Evolutionary conservation across 1,284 basidiomycete genomes (phyloP), one percentile per base, ranked within the genome.

Genomic region (Omphalotus olearius): DNA sequence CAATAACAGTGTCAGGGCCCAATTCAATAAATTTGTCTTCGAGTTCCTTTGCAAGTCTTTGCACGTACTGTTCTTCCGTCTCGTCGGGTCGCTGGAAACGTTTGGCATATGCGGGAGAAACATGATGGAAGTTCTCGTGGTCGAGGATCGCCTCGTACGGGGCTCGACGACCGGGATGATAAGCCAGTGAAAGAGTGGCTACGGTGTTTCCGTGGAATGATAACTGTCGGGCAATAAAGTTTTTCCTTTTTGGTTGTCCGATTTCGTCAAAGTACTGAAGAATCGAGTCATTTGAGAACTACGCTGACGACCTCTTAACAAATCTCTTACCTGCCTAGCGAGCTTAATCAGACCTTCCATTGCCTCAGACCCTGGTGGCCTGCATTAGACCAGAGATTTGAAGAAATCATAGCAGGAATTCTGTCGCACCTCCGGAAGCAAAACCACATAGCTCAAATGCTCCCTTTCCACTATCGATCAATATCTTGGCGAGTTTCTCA

Each of bases 131-230:
- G 59, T 81, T 76, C 1, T 78, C 66, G 13, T 72, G 64, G 61
- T 88, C 78, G 18, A 92, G 68, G 46, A 90, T 76, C 23, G 69
- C 75, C 38, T 73, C 77, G 61, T 88, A 91, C 1, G 86, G 84
- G 9, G 72, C 76, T 30, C 85, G 79, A 26, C 90, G 81, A 30
- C 69, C 62, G 4, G 83, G 83, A 58, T 91, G 82, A 58, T 80
- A 72, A 0, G 81, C 79, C 11, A 91, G 72, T 11, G 83, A 77
- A 14, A 92, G 69, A 0, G 87, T 86, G 33, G 76, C 76, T 25
- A 93, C 61, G 2, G 88, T 90, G 65, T 93, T 93, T 1, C 92
- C 92, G 63, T 94, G 92, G 69, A 83, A 94, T 2, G 87, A 90
- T 18, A 91, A 69, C 46, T 85, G 66, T 14, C 91, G 78, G n/a